Conservation (phyloP, 139 green algal genomes). For the Tetradesmus obliquus region DNA sequence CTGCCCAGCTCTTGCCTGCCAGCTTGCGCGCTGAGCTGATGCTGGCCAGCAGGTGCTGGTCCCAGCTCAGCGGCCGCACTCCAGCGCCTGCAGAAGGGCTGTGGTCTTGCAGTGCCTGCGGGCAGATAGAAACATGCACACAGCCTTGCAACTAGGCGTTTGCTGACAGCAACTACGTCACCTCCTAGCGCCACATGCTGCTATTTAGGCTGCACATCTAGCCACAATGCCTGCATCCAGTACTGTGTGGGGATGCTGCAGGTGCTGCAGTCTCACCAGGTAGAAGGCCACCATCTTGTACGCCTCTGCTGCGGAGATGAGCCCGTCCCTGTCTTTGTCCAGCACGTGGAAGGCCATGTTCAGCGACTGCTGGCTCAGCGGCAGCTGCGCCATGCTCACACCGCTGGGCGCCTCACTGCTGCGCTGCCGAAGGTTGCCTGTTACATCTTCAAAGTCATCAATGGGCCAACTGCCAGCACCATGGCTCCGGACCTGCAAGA, state of each 20-base stretch:
- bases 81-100: background rate
- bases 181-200: background rate
- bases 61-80: constrained; percentile 13
- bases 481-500: background rate
- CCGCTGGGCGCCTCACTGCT: constrained; percentile 1
- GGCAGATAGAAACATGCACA: background rate
- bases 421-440: background rate
- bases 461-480: background rate
- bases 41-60: constrained; percentile 46
- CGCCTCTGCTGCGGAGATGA: constrained; percentile 30
- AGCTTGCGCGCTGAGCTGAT: background rate
- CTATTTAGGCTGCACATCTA: background rate
- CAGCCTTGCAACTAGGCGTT: background rate
- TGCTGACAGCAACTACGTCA: background rate
- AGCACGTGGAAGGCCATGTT: constrained; percentile 37
- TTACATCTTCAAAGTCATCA: background rate
- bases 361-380: constrained; percentile 19
- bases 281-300: constrained; percentile 42
- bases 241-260: background rate
- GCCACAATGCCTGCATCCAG: background rate
- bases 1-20: background rate
- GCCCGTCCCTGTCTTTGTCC: constrained; percentile 31
- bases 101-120: constrained; percentile 19
- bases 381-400: constrained; percentile 12
- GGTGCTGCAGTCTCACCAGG: background rate